A percentile compares a stretch with the other conserved stretches of the same genome.
phyloP scores from a whole-genome alignment of 2,329 filamentous ascomycete genomes.

The Nectriaceae sp. region DNA sequence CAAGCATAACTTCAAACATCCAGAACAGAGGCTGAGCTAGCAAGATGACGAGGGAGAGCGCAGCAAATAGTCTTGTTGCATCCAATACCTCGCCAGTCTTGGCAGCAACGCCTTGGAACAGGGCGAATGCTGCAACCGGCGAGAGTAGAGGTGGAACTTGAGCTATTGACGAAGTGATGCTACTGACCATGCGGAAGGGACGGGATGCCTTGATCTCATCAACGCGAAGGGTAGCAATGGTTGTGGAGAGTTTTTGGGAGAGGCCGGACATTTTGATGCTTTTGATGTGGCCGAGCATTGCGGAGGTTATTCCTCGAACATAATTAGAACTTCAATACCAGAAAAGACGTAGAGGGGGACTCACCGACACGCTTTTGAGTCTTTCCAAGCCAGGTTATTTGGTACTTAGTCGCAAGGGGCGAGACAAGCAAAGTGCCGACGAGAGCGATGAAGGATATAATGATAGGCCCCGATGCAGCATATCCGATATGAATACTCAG shows the following conservation, averaged over 20 bases:
- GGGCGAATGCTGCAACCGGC: constrained; percentile 40
- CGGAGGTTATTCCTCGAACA: constrained; percentile 28
- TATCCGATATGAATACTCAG: constrained; percentile 36
- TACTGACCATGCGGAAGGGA: constrained; percentile 36
- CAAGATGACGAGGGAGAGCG: constrained; percentile 42
- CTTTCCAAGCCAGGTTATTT: constrained; percentile 26
- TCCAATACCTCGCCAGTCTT: constrained; percentile 32
- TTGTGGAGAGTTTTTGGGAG: constrained; percentile 30
- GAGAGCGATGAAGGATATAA: constrained; percentile 31
- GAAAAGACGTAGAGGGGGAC: neutral
- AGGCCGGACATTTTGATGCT: constrained; percentile 45
- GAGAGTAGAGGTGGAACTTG: constrained; percentile 36
- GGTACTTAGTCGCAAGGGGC: constrained; percentile 31
- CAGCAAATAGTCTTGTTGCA: constrained; percentile 41
- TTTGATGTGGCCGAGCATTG: constrained; percentile 42
- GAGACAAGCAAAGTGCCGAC: constrained; percentile 27
- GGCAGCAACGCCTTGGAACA: constrained; percentile 35
- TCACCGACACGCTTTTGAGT: constrained; percentile 31
- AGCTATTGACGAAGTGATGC: constrained; percentile 38
- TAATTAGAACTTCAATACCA: neutral
- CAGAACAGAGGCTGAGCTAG: constrained; percentile 40
- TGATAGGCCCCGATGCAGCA: constrained; percentile 35
- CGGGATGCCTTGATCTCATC: constrained; percentile 38
- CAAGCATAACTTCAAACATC: constrained; percentile 40
- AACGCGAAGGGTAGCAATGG: constrained; percentile 33